Base-by-base conservation (phyloP, 2,329 filamentous ascomycete species). In the Monilinia fructigena region DNA sequence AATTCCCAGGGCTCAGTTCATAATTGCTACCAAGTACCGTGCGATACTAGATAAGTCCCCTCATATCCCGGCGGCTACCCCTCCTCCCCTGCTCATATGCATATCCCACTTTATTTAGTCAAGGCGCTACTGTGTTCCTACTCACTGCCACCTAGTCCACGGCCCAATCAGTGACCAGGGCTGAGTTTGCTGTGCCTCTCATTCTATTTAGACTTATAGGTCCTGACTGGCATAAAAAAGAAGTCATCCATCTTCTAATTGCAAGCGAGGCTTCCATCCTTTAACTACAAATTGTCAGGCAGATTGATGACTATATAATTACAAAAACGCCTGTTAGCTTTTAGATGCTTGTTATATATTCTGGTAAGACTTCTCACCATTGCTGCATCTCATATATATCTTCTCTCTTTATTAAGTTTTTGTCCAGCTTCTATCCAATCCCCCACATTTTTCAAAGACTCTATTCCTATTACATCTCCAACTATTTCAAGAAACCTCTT, bases 181-280 rank as follows among this genome's bases (percentile, higher is more conserved):
- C 69, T 69, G 68, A 69, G 67, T 54, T 59, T 68, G 66, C 72
- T 70, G 68, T 70, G 69, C 71, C 71, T 56, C 71, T 56, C 47
- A 55, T 60, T 63, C 40, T 68, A 65, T 63, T 66, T 68, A 71
- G 71, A 72, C 53, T 68, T 70, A 70, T 70, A 69, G 68, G 67
- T 63, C 56, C 60, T 59, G 67, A 55, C 64, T 61, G 55, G 69
- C 63, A 67, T 66, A 59, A 67, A 38, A 66, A 55, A 60, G 63
- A 62, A 64, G 67, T 40, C 62, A 45, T 50, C 52, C 20, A 50
- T 58, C 28, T 58, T 67, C 63, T 59, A 59, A 59, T 61, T 55
- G 31, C 63, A 63, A 68, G 53, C 61, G 54, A 70, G 70, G 66
- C 69, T 69, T 60, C 61, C 69, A 63, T 60, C 59, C 7, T 65